Base-by-base conservation (phyloP, 306 rosid genomes). In the Casuarina glauca region DNA sequence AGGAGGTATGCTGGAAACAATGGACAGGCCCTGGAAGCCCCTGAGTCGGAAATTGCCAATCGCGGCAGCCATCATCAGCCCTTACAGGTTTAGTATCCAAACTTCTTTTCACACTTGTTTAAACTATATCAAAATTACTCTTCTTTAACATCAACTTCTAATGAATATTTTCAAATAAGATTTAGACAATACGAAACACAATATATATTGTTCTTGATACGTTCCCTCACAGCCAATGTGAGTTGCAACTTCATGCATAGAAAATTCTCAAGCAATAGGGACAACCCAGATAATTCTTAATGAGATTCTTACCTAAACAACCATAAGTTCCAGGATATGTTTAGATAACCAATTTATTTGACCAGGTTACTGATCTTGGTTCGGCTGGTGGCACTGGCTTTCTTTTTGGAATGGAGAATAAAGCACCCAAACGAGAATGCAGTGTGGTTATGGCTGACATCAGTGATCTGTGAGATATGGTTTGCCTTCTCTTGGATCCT, bases 401-500 rank as follows among this genome's bases (percentile, higher is more conserved):
- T 94, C 79, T 94, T 94, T 72, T 66, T 92, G 69, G 88, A 88
- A 0, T 92, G 98, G 98, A 90, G 98, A 87, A 43, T 90, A 39
- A 16, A 0, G 4, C 73, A 94, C 82, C 98, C 98, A 50, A 92
- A 94, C 61, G 73, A 89, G 17, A 93, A 95, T 42, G 98, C 98
- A 76, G 78, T 79, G 20, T 69, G 97, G 86, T 69, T 95, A 74
- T 95, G 98, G 97, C 78, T 91, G 0, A 89, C 92, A 89, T 95
- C 98, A 12, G 91, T 95, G 3, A 69, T 92, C 12, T 95, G 97
- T 70, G 98, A 95, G 82, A 75, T 92, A 76, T 95, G 98, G 98
- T 95, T 95, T 75, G 97, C 97, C 50, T 70, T 95, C 71, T 92
- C 98, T 46, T 92, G 98, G 98, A 86, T 95, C 44, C 93, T 92